Evolutionary conservation across 805 yeast species (phyloP), one percentile per base, ranked within the genome.

Genomic region (Vanderwaltozyma polyspora): DNA sequence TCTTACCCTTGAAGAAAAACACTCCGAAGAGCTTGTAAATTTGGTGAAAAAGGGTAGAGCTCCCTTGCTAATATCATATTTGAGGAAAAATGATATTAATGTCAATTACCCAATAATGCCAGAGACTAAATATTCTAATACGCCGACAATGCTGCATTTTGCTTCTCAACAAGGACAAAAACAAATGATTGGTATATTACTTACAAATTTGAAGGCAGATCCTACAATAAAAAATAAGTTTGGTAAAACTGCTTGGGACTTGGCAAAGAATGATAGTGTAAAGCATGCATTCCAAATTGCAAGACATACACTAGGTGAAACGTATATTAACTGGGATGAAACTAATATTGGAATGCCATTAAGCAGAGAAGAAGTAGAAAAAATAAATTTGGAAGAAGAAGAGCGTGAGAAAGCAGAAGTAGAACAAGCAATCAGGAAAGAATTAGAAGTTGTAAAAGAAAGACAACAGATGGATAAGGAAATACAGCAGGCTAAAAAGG

Each of bases 61-160:
- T 0, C 93, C 95, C 1, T 70, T 80, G 19, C 53, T 91, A 28
- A 59, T 79, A 1, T 59, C 74, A 1, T 82, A 74, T 48, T 40
- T 87, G 33, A 69, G 67, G 38, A 72, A 74, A 41, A 66, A 83
- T 45, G 66, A 68, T 1, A 53, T 82, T 1, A 61, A 66, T 28
- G 64, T 69, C 6, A 67, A 82, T 40, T 72, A 75, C 40, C 31
- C 29, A 14, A 54, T 89, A 5, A 55, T 66, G 24, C 95, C 95
- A 0, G 56, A 51, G 7, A 41, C 60, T 0, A 71, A 68, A 36
- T 79, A 68, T 46, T 59, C 64, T 10, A 65, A 76, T 0, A 52
- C 57, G 0, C 94, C 96, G 4, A 83, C 94, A 0, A 54, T 82
- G 37, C 60, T 91, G 21, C 94, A 86, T 50, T 84, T 65, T 52